A percentile compares a stretch with the other conserved stretches of the same genome.
phyloP scores from a whole-genome alignment of 495 filamentous ascomycete genomes.

The Penicillium lagena region DNA sequence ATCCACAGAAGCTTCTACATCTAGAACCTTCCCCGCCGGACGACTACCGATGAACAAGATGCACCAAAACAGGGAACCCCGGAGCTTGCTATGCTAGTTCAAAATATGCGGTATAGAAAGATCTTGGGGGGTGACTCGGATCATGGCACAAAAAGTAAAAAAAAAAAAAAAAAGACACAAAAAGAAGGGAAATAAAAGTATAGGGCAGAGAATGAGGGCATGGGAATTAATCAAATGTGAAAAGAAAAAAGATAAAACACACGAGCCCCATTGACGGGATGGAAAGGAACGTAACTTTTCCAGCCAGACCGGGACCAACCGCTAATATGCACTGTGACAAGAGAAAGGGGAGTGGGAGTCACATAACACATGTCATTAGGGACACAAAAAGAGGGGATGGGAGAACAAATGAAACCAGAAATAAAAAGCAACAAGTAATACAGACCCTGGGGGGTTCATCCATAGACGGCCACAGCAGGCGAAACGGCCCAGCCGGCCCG shows the following conservation, averaged over 20 bases:
- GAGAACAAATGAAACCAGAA: constrained; percentile 20
- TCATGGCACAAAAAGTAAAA: background rate
- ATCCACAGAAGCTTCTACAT: constrained; percentile 9
- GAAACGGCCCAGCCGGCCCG: background rate
- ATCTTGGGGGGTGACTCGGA: background rate
- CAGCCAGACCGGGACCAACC: constrained; percentile 31
- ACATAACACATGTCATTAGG: constrained; percentile 46
- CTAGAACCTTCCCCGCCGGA: constrained; percentile 2
- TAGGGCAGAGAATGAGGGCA: constrained; percentile 9
- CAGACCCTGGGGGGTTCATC: constrained; percentile 26
- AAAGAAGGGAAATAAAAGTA: constrained; percentile 10
- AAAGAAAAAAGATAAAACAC: constrained; percentile 14
- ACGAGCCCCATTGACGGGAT: constrained; percentile 26
- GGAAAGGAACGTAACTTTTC: constrained; percentile 38
- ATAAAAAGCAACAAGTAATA: constrained; percentile 29
- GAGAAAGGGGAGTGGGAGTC: constrained; percentile 19
- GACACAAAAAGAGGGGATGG: constrained; percentile 2
- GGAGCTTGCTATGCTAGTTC: background rate
- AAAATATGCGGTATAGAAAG: background rate
- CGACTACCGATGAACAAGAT: background rate
- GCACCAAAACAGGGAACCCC: background rate
- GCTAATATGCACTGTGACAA: constrained; percentile 44
- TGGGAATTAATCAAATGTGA: constrained; percentile 9
- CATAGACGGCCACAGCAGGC: constrained; percentile 1
- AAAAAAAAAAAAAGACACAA: constrained; percentile 3